Base-by-base conservation (phyloP, 345 rosid genomes). In the Lenwebbia sp. region DNA sequence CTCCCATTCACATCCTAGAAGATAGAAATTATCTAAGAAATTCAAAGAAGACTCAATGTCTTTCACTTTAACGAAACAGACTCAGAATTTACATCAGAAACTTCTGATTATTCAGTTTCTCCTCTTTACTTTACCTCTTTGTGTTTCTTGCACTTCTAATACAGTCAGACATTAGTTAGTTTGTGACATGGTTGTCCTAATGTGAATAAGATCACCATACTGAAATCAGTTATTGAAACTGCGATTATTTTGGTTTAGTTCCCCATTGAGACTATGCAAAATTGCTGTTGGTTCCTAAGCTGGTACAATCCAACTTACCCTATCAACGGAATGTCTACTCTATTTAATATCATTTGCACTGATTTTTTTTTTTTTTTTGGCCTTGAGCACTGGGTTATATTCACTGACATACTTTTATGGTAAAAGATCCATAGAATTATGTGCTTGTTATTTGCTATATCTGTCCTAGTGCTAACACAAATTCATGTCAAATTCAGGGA, bases 401-500 rank as follows among this genome's bases (percentile, higher is more conserved):
- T 70, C 47, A 19, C 26, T 70, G 26, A 70, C 25, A 70, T 70
- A 37, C 81, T 21, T 37, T 37, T 70, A 19, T 37, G 47, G 13
- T 19, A 19, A 10, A 70, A 70, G 26, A 37, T 70, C 19, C 26
- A 37, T 70, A 19, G 21, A 70, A 4, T 4, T 33, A 70, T 5
- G 25, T 37, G 47, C 81, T 37, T 33, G 47, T 70, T 10, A 9
- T 37, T 70, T 37, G 47, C 81, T 70, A 33, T 70, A 41, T 70
- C 81, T 37, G 26, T 70, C 81, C 47, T 15, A 76, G 82, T 51
- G 47, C 65, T 60, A 23, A 52, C n/a, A 49, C 55, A 74, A 41
- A 49, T 25, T 70, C 51, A 47, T 83, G 37, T 15, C 17, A 53
- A 86, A 84, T 55, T 82, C 86, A 94, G 95, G 95, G 97, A 83